Conservation (phyloP, 129 eudicot species). For the Tanacetum coccineum region DNA sequence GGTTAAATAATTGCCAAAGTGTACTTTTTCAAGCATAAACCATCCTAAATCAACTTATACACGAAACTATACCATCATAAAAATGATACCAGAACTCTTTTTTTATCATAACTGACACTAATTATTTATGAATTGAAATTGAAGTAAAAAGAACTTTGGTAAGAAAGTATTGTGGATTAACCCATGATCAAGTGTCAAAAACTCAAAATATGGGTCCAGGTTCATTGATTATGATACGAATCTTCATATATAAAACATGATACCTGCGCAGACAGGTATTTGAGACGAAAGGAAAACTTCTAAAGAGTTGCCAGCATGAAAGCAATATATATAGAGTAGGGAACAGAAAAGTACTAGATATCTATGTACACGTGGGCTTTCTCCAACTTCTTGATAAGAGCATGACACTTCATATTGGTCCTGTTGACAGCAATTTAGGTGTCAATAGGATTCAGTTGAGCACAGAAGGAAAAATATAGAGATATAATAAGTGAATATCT, state of each 20-base stretch:
- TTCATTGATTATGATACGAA: not conserved
- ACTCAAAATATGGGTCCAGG: slow-evolving; percentile 2
- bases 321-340: slow-evolving; percentile 19
- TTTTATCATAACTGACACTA: not conserved
- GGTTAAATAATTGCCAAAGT: not conserved
- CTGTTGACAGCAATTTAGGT: slow-evolving; percentile 38
- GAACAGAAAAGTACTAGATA: slow-evolving; percentile 48
- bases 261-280: slow-evolving; percentile 1
- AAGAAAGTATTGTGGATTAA: not conserved
- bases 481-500: not conserved
- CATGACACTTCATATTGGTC: slow-evolving; percentile 63
- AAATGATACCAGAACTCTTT: no score
- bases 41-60: not conserved
- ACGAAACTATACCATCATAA: not conserved
- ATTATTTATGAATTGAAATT: not conserved
- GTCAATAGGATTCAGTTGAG: slow-evolving; percentile 14
- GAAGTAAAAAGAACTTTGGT: not conserved
- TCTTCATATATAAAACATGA: slow-evolving; percentile 1
- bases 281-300: not conserved
- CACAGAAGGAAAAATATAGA: not conserved
- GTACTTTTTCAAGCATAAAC: not conserved
- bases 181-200: not conserved
- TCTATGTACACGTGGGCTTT: slow-evolving; percentile 76
- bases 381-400: slow-evolving; percentile 52
- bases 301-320: slow-evolving; percentile 14